Conservation (phyloP, 345 rosid genomes). For the Euclidium syriacum region DNA sequence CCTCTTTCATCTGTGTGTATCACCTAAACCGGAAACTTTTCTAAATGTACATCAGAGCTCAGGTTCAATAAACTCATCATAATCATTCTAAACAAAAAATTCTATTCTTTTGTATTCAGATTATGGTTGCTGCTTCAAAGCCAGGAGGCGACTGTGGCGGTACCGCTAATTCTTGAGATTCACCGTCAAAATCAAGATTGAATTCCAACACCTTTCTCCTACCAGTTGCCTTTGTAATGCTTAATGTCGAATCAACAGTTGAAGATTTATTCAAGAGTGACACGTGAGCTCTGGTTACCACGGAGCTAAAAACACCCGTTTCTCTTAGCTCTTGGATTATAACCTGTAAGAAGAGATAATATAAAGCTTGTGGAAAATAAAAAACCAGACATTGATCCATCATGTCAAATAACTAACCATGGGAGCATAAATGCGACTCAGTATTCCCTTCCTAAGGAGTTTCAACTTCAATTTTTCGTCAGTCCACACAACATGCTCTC, state of each 20-base stretch:
- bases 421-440: slow-evolving; percentile 75
- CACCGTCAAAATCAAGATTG: slow-evolving; percentile 5
- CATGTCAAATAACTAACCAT: slow-evolving; percentile 50
- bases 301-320: slow-evolving; percentile 62
- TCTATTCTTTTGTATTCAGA: neutral
- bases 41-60: slow-evolving; percentile 29
- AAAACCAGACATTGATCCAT: slow-evolving; percentile 20
- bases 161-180: slow-evolving; percentile 18
- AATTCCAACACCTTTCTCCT: slow-evolving; percentile 24
- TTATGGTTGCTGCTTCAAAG: slow-evolving; percentile 13
- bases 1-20: slow-evolving; percentile 22
- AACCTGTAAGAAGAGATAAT: slow-evolving; percentile 37
- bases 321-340: slow-evolving; percentile 76
- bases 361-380: neutral
- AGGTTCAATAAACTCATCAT: slow-evolving; percentile 3
- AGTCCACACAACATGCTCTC: slow-evolving; percentile 74
- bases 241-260: neutral
- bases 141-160: slow-evolving; percentile 30
- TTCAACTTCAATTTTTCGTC: slow-evolving; percentile 53
- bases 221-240: slow-evolving; percentile 11
- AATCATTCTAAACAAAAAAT: neutral
- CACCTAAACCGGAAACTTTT: slow-evolving; percentile 18
- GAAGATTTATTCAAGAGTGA: slow-evolving; percentile 13
- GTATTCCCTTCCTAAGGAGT: slow-evolving; percentile 68
- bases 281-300: slow-evolving; percentile 34